Evolutionary conservation across 306 rosid species (phyloP), one percentile per base, ranked within the genome.

Genomic region (Argentina anserina): DNA sequence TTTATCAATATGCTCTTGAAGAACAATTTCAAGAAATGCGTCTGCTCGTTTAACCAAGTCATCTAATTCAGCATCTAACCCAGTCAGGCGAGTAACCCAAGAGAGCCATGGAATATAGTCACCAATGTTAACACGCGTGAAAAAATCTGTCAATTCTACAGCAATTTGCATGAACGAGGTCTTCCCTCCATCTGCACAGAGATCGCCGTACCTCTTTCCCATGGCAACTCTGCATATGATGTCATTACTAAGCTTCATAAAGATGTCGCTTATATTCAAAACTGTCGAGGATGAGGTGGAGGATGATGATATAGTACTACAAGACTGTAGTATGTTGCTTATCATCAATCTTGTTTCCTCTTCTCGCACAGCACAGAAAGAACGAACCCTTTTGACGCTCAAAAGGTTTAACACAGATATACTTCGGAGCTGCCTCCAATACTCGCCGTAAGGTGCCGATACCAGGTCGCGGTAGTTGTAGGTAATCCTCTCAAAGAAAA

Each of bases 91-190:
- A 17, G 65, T 60, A 37, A 60, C 3, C 65, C 40, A 60, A 31
- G 41, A n/a, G 31, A 60, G 65, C 65, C 41, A 60, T 31, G 65
- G 65, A 8, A 60, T 60, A 31, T 15, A 60, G 41, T 60, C 65
- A 15, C 65, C 65, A 31, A 60, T 60, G 20, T 60, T 60, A 0
- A 60, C 41, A 1, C 23, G 40, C 17, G 41, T 31, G 65, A 60
- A 60, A 13, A 60, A 14, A 6, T 7, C 23, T 15, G 65, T 7
- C 65, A 60, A 0, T 0, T 60, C 65, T 31, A 2, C 6, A 17
- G 41, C 4, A 29, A 60, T 23, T 12, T 31, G 5, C 40, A 17
- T 15, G 65, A 60, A 60, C 34, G 4, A n/a, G n/a, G n/a, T 8
- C 65, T 31, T 60, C 40, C 65, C 65, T 11, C 40, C 3, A 0